These are phyloP conservation scores for Tremellales sp. DNA, from an alignment of 1,284 basidiomycete species.

Conservation along the genomic window DNA sequence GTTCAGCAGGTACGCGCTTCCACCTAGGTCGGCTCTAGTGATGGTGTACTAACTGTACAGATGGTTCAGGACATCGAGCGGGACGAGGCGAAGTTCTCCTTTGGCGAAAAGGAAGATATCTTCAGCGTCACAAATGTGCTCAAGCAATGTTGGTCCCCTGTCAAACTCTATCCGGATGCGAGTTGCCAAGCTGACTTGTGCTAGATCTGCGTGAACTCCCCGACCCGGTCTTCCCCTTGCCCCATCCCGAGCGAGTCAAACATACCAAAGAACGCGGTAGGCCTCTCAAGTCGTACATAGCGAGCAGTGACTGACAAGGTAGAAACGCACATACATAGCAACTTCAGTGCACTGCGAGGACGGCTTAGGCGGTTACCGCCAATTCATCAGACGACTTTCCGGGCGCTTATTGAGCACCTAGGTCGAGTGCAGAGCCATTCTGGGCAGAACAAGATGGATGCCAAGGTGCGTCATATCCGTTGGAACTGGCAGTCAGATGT, in stretches of 20 bases:
- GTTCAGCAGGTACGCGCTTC: constrained; percentile 64
- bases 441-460: constrained; percentile 89
- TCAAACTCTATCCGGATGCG: not conserved
- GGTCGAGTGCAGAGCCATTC: constrained; percentile 65
- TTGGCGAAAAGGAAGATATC: constrained; percentile 74
- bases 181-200: not conserved
- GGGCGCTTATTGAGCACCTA: constrained; percentile 82
- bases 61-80: constrained; percentile 84
- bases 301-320: constrained; percentile 12
- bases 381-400: constrained; percentile 85
- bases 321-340: constrained; percentile 67
- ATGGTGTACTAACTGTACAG: constrained; percentile 49
- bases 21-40: constrained; percentile 6
- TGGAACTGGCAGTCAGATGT: constrained; percentile 14
- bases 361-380: constrained; percentile 78
- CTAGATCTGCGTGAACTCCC: constrained; percentile 79
- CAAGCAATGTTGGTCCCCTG: constrained; percentile 67
- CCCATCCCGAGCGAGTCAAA: constrained; percentile 76
- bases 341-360: constrained; percentile 67
- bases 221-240: constrained; percentile 84
- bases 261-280: constrained; percentile 71
- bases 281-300: constrained; percentile 11
- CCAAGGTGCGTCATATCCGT: constrained; percentile 54
- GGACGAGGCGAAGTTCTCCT: constrained; percentile 79
- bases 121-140: constrained; percentile 85